These are phyloP conservation scores for Endocalyx cinctus DNA, from an alignment of 2,329 filamentous ascomycete genomes.

Conservation along the genomic window DNA sequence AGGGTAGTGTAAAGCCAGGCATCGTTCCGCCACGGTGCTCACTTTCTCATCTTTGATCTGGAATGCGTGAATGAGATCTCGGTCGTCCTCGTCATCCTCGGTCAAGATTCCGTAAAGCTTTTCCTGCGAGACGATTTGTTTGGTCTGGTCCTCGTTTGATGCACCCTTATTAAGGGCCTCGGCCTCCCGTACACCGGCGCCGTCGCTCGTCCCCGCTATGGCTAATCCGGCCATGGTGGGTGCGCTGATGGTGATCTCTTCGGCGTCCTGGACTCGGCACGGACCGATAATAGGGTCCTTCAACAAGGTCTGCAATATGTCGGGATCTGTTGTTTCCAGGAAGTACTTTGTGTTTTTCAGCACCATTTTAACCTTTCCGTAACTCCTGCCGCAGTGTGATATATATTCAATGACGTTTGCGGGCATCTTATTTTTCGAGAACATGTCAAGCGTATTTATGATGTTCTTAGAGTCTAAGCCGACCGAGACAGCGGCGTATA, in stretches of 20 bases:
- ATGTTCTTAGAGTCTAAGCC: conserved; percentile 88
- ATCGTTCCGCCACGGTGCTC: conserved; percentile 83
- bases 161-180: conserved; percentile 38
- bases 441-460: conserved; percentile 78
- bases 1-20: conserved; percentile 79
- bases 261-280: conserved; percentile 67
- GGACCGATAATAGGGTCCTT: conserved; percentile 78
- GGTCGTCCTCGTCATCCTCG: conserved; percentile 82
- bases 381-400: conserved; percentile 74
- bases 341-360: conserved; percentile 93
- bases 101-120: too few species aligned
- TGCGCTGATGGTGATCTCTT: conserved; percentile 74
- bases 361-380: conserved; percentile 93
- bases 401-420: conserved; percentile 78
- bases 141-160: too few species aligned
- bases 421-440: conserved; percentile 84
- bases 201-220: conserved; percentile 91
- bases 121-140: conserved; percentile 43
- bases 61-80: conserved; percentile 87
- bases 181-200: conserved; percentile 79
- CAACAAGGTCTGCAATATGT: conserved; percentile 80
- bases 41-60: conserved; percentile 81
- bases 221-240: conserved; percentile 83
- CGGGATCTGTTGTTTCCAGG: conserved; percentile 84
- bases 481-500: conserved; percentile 93